phyloP scores from a whole-genome alignment of 2,329 filamentous ascomycete species.

The Pseudocercospora macadamiae region DNA sequence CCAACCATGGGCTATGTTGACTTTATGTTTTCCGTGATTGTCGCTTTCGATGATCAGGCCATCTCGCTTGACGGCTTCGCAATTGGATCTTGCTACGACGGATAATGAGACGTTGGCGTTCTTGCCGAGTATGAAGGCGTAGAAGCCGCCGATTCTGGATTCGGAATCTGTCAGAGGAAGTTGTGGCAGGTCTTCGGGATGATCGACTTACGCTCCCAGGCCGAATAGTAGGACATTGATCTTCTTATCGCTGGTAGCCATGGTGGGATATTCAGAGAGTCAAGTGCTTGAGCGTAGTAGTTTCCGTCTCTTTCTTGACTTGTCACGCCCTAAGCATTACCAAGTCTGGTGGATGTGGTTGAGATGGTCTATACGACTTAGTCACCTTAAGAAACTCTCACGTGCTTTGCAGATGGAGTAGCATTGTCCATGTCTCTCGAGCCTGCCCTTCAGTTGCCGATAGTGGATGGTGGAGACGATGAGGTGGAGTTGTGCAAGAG shows the following conservation, averaged over 20 bases:
- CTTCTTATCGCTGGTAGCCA: constrained; percentile 13
- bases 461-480: too few relatives aligned
- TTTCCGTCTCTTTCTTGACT: too few relatives aligned
- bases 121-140: constrained; percentile 57
- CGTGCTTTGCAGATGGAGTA: not conserved
- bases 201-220: constrained; percentile 57
- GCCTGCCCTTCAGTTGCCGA: constrained; percentile 17
- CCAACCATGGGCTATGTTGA: constrained; percentile 31
- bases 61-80: constrained; percentile 46
- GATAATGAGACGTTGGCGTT: constrained; percentile 45
- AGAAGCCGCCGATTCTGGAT: constrained; percentile 60
- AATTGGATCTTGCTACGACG: constrained; percentile 52
- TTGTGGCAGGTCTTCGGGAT: too few relatives aligned
- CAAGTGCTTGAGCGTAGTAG: too few relatives aligned
- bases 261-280: too few relatives aligned
- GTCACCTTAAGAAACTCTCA: not conserved
- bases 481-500: too few relatives aligned
- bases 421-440: not conserved
- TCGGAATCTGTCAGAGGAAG: not conserved
- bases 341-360: too few relatives aligned
- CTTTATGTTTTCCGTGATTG: constrained; percentile 45
- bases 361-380: not conserved
- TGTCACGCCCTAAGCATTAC: too few relatives aligned
- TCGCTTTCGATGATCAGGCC: constrained; percentile 48
- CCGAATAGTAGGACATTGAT: constrained; percentile 55